Evolutionary conservation across 345 rosid species (phyloP).

Genomic region (Corymbia maculata): DNA sequence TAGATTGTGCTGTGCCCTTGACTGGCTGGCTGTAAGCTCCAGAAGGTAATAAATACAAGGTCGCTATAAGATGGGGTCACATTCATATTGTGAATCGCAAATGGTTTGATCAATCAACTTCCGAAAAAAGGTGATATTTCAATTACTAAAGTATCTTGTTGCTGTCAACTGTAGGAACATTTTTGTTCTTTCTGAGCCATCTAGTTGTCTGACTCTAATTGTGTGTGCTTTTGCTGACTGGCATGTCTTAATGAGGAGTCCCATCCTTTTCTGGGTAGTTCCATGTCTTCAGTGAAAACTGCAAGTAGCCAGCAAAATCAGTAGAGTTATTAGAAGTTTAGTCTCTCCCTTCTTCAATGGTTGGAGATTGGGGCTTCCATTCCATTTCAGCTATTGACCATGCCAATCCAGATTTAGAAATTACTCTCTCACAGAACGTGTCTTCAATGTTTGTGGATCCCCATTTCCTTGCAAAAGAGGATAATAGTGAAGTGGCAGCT

Average conservation of each 20-base stretch:
- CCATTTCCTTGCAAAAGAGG: slow-evolving; percentile 25
- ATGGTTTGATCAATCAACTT: slow-evolving; percentile 80
- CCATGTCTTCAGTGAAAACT: too few relatives aligned
- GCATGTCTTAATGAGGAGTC: slow-evolving; percentile 83
- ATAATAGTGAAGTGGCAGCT: slow-evolving; percentile 18
- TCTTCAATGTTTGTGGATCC: slow-evolving; percentile 41
- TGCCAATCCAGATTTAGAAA: slow-evolving; percentile 57
- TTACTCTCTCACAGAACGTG: slow-evolving; percentile 55
- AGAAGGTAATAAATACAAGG: slow-evolving; percentile 70
- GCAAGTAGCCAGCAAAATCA: background rate
- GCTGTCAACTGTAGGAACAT: background rate
- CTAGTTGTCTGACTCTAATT: slow-evolving; percentile 3
- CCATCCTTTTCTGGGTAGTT: slow-evolving; percentile 21
- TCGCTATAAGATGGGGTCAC: slow-evolving; percentile 80
- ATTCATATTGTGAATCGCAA: slow-evolving; percentile 65
- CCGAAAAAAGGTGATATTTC: slow-evolving; percentile 48
- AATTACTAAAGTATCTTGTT: background rate
- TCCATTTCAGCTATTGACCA: slow-evolving; percentile 23
- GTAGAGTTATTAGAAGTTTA: slow-evolving; percentile 26
- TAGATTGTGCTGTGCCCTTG: slow-evolving; percentile 13
- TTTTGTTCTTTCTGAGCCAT: background rate
- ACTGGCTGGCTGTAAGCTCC: slow-evolving; percentile 59
- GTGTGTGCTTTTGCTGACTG: slow-evolving; percentile 31
- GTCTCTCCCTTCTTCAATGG: slow-evolving; percentile 19
- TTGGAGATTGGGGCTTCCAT: slow-evolving; percentile 29